Conservation (phyloP, 2,329 filamentous ascomycete genomes). For the Mycogone perniciosa region DNA sequence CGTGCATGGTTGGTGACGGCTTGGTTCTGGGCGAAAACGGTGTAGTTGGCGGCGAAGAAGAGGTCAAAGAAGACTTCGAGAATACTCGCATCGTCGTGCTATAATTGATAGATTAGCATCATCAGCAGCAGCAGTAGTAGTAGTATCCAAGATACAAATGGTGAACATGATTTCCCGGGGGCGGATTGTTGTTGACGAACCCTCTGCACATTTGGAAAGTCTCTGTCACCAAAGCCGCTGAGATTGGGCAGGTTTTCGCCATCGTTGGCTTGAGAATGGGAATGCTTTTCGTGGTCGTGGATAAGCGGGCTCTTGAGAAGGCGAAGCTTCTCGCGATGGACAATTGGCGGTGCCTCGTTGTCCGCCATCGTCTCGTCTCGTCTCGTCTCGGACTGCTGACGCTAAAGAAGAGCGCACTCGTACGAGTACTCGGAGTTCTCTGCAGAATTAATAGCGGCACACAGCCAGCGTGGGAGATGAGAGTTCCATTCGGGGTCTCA, state of each 20-base stretch:
- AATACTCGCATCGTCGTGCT: conserved; percentile 31
- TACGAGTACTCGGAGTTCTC: no score
- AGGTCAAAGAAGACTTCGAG: conserved; percentile 35
- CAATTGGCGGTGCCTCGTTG: no score
- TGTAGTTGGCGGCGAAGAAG: conserved; percentile 53
- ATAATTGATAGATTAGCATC: neutral
- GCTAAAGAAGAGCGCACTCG: no score
- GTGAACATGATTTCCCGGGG: no score
- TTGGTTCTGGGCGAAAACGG: conserved; percentile 43
- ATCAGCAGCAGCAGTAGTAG: neutral
- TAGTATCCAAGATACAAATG: neutral
- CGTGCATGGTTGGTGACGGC: conserved; percentile 25
- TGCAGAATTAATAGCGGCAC: no score
- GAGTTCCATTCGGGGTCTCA: no score
- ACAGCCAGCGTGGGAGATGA: no score
- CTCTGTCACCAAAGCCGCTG: conserved; percentile 6
- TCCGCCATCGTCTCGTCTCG: no score
- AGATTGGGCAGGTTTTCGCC: neutral
- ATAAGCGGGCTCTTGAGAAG: conserved; percentile 28
- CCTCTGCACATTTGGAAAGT: conserved; percentile 2
- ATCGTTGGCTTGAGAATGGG: neutral
- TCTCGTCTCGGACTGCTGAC: no score
- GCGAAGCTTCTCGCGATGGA: conserved; percentile 21
- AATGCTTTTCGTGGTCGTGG: neutral
- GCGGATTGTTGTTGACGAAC: neutral